phyloP scores from a whole-genome alignment of 768 basidiomycete species.

The Crepidotus variabilis region DNA sequence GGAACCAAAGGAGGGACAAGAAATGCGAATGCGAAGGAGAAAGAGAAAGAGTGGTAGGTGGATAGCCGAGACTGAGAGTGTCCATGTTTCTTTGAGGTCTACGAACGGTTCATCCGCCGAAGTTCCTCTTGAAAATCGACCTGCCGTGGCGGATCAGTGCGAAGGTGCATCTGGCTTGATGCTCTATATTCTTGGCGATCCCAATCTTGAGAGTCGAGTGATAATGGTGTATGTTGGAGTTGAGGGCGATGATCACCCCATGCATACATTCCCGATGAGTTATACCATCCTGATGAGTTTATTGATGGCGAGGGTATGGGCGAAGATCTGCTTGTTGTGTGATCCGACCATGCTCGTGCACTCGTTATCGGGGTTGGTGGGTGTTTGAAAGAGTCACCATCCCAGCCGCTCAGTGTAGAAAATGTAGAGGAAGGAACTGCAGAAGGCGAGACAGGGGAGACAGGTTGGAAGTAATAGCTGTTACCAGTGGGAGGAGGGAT shows the following conservation, averaged over 20 bases:
- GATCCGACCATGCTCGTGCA: slow-evolving; percentile 12
- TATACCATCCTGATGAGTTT: slow-evolving; percentile 13
- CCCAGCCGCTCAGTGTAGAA: slow-evolving; percentile 36
- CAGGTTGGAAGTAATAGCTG: slow-evolving; percentile 14
- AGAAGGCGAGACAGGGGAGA: slow-evolving; percentile 8
- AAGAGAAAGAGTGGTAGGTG: background rate
- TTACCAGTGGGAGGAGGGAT: slow-evolving; percentile 12
- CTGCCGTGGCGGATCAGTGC: slow-evolving; percentile 11
- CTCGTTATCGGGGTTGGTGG: slow-evolving; percentile 6
- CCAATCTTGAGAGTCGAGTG: slow-evolving; percentile 18
- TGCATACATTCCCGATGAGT: slow-evolving; percentile 4
- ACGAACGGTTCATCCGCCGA: slow-evolving; percentile 11
- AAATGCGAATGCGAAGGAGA: background rate
- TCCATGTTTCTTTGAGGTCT: background rate
- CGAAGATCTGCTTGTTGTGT: background rate
- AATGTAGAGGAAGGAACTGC: slow-evolving; percentile 25
- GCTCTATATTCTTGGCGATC: slow-evolving; percentile 20
- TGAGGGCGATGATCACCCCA: slow-evolving; percentile 12
- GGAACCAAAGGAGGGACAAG: background rate
- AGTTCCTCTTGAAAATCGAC: slow-evolving; percentile 19
- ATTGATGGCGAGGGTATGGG: slow-evolving; percentile 4
- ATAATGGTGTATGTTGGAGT: slow-evolving; percentile 12
- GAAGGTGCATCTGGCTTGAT: slow-evolving; percentile 13
- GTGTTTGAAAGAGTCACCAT: slow-evolving; percentile 24
- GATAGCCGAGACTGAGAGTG: background rate